Evolutionary conservation across 257 asterid species (phyloP).

Genomic region (Echium plantagineum): DNA sequence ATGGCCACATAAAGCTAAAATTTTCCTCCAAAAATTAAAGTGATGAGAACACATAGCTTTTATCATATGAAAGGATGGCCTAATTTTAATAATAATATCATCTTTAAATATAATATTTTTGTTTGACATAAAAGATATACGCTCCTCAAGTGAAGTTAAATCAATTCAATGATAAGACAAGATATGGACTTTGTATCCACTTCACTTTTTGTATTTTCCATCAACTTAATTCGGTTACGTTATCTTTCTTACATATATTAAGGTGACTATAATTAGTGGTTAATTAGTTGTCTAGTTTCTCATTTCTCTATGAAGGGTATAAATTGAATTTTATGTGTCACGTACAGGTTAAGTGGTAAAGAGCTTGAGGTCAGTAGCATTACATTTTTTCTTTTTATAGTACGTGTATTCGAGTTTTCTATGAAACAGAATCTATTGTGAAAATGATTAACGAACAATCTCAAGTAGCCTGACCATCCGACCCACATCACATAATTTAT

Average conservation of each 20-base stretch:
- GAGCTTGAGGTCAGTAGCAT: no score
- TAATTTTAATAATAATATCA: conserved; percentile 10
- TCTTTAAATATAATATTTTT: conserved; percentile 10
- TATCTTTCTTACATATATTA: background rate
- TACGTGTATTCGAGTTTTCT: no score
- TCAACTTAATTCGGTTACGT: background rate
- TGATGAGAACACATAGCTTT: conserved; percentile 23
- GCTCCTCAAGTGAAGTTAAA: background rate
- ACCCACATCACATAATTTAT: no score
- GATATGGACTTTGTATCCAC: conserved; percentile 2
- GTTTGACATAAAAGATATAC: conserved; percentile 7
- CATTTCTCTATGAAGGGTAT: background rate
- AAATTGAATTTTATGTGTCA: no score
- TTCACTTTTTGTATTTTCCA: background rate
- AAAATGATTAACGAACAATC: no score
- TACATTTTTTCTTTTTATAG: no score
- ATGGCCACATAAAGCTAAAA: conserved; percentile 33
- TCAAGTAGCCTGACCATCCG: no score
- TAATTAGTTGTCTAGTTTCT: background rate
- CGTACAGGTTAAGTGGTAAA: no score
- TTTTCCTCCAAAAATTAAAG: conserved; percentile 1
- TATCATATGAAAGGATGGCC: conserved; percentile 19
- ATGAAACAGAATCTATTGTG: no score
- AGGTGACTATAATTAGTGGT: background rate
- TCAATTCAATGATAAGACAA: background rate